Evolutionary conservation across 1,284 basidiomycete species (phyloP).

Genomic region (Boletus semigastroideus): DNA sequence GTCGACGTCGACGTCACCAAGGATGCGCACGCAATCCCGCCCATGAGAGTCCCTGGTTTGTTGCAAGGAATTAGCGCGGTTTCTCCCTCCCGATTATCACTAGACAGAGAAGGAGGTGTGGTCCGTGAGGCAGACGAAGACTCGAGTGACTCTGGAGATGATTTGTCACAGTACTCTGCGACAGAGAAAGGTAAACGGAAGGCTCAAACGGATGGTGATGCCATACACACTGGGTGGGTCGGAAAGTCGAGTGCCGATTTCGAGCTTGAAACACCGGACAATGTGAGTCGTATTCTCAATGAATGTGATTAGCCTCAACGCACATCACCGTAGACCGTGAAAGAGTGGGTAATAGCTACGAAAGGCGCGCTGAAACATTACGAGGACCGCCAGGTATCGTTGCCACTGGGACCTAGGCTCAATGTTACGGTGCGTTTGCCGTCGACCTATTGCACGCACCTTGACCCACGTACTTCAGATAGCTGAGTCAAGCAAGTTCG

Average conservation of each 20-base stretch:
- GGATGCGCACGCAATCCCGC: conserved; percentile 12
- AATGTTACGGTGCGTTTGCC: conserved; percentile 23
- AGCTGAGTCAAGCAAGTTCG: conserved; percentile 25
- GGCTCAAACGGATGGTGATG: neutral
- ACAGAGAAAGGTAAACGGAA: conserved; percentile 22
- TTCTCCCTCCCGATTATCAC: neutral
- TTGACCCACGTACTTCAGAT: conserved; percentile 19
- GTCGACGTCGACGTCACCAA: neutral
- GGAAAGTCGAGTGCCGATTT: conserved; percentile 4
- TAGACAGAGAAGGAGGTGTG: neutral
- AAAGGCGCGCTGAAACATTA: conserved; percentile 28
- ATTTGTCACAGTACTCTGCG: conserved; percentile 2
- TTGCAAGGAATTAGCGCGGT: conserved; percentile 13
- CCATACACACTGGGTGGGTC: neutral
- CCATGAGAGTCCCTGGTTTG: conserved; percentile 15
- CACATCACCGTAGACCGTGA: conserved; percentile 7
- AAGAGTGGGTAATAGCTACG: conserved; percentile 26
- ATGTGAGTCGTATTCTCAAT: conserved; percentile 8
- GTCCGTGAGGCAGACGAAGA: neutral
- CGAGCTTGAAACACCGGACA: neutral
- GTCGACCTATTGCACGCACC: neutral
- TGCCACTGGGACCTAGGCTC: conserved; percentile 27
- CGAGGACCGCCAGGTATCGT: conserved; percentile 26
- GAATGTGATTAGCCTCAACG: neutral
- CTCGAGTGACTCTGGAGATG: neutral